These are phyloP conservation scores for Lasiosphaeria miniovina DNA, from an alignment of 495 filamentous ascomycete species.

Conservation along the genomic window DNA sequence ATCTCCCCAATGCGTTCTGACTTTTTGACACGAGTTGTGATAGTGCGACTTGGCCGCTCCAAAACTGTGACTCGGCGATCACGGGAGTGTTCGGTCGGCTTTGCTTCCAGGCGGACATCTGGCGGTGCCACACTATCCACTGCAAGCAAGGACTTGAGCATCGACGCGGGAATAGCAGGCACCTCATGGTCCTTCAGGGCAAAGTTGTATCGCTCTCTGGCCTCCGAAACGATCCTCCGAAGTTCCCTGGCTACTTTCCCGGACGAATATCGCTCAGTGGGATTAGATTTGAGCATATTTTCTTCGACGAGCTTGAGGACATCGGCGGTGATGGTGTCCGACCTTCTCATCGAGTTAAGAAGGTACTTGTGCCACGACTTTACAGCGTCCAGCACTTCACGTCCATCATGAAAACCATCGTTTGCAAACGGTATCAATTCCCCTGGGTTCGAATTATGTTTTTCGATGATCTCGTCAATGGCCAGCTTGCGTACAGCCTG, in stretches of 20 bases:
- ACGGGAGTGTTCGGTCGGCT: neutral
- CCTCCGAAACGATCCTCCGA: constrained; percentile 2
- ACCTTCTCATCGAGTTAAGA: constrained; percentile 7
- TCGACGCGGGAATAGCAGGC: neutral
- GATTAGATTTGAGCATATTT: constrained; percentile 9
- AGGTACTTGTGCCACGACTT: constrained; percentile 27
- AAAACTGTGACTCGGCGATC: neutral
- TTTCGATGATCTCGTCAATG: constrained; percentile 15
- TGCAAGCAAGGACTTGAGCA: constrained; percentile 4
- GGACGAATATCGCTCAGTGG: constrained; percentile 7
- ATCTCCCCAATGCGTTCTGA: constrained; percentile 10
- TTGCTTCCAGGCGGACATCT: constrained; percentile 5
- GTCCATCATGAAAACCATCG: constrained; percentile 32
- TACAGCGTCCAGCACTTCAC: constrained; percentile 18
- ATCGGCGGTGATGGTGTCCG: constrained; percentile 6
- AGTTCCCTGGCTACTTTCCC: constrained; percentile 5
- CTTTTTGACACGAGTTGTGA: constrained; percentile 5
- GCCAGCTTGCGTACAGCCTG: constrained; percentile 12
- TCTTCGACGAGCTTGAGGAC: constrained; percentile 9
- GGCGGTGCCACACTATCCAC: constrained; percentile 9
- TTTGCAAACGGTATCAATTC: constrained; percentile 1
- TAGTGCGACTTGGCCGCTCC: neutral
- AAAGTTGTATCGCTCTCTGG: neutral
- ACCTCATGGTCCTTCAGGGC: neutral
- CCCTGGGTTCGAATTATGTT: constrained; percentile 11